Evolutionary conservation across 1,284 basidiomycete genomes (phyloP), one percentile per base, ranked within the genome.

Genomic region (Chiua sp.): DNA sequence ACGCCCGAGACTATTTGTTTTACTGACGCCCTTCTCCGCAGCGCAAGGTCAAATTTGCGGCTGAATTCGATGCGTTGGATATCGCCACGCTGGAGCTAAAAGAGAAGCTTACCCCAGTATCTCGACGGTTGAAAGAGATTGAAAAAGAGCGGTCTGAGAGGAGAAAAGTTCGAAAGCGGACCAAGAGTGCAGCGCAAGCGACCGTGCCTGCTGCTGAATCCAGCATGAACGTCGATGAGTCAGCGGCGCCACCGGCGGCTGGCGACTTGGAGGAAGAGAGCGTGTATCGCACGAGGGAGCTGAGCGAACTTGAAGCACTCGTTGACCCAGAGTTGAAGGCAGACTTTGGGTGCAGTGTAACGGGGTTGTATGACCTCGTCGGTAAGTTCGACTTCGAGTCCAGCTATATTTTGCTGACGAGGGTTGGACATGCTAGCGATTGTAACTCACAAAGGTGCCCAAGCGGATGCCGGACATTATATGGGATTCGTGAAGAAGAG

Each of bases 391-490:
- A 12, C 53, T 42, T 30, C 32, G 4, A 26, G 22, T 1, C n/a
- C 22, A 42, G 44, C 18, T 42, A 42, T 12, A 30, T 44, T 20
- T 23, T 53, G 47, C 51, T 65, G 30, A 63, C 46, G 48, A 28
- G 30, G 51, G 42, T 47, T 53, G 42, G 35, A 33, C 35, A 28
- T 30, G 20, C 47, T 68, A 93, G 94, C 90, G 2, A 93, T 99
- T 70, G 90, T 99, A 18, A 98, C 96, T 30, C 97, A 98, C 83
- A 99, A 99, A 74, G 98, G 98, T 20, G 88, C 95, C 0, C 92
- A 91, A 0, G 96, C 97, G 0, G 96, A 98, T 72, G 88, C 93
- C 0, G 96, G 95, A 2, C 96, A 98, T 76, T 98, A 97, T 74
- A 95, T 97, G 44, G 92, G 88, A 1, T 98, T 92, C 80, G 93